A percentile compares a stretch with the other conserved stretches of the same genome.
Evolutionary conservation across 768 basidiomycete genomes (phyloP).

Genomic region (Trichaptum fuscoviolaceum): DNA sequence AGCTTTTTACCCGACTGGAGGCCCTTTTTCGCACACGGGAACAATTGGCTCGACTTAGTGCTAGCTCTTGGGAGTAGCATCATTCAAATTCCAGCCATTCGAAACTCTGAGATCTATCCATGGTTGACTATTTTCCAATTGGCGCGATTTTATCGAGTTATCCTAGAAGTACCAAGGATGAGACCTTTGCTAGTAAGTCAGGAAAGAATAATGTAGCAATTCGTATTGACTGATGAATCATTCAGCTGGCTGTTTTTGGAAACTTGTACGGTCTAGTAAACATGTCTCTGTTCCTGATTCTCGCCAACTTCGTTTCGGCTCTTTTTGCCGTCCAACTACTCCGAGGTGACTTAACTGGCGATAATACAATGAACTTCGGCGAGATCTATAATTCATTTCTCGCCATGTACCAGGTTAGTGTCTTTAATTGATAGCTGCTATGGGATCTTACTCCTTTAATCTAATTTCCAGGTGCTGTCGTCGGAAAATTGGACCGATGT

Average conservation of each 20-base stretch:
- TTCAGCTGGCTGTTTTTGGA: constrained; percentile 81
- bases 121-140: constrained; percentile 92
- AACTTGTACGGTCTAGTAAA: constrained; percentile 88
- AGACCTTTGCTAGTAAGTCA: constrained; percentile 70
- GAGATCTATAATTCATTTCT: constrained; percentile 83
- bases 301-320: constrained; percentile 83
- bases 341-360: constrained; percentile 66
- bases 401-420: constrained; percentile 58
- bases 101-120: constrained; percentile 57
- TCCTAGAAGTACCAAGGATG: constrained; percentile 88
- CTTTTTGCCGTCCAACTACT: constrained; percentile 80
- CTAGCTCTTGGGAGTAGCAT: constrained; percentile 71
- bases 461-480: constrained; percentile 61
- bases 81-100: constrained; percentile 81
- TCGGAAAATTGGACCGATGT: constrained; percentile 93
- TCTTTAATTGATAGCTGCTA: background rate
- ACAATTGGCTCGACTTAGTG: constrained; percentile 71
- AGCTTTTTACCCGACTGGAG: constrained; percentile 81
- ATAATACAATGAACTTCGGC: constrained; percentile 64
- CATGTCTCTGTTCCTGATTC: constrained; percentile 85
- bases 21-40: constrained; percentile 52
- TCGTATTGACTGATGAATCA: constrained; percentile 8
- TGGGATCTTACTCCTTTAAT: constrained; percentile 4
- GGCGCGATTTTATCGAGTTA: constrained; percentile 85
- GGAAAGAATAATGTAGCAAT: constrained; percentile 3